Conservation (phyloP, 2,329 filamentous ascomycete species). For the Hyphodiscus sp. region DNA sequence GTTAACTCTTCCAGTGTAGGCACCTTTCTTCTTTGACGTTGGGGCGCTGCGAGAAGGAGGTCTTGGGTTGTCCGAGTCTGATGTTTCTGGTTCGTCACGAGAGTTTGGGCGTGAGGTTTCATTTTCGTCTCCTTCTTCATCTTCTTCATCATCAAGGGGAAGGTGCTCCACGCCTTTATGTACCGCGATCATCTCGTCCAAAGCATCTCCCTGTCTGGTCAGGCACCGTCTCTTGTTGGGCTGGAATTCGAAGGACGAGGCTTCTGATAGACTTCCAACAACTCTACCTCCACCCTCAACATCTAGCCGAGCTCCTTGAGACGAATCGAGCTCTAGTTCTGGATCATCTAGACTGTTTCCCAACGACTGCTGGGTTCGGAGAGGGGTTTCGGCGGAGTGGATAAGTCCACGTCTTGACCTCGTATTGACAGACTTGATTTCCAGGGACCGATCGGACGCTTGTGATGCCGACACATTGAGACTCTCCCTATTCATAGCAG, state of each 20-base stretch:
- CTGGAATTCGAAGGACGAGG: neutral
- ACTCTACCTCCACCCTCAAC: neutral
- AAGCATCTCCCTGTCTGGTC: conserved; percentile 40
- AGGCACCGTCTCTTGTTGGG: neutral
- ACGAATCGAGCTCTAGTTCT: neutral
- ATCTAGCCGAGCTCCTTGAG: conserved; percentile 2
- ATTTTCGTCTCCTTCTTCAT: conserved; percentile 37
- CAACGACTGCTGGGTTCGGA: conserved; percentile 26
- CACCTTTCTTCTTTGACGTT: conserved; percentile 10
- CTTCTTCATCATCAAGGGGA: conserved; percentile 46
- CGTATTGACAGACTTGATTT: conserved; percentile 42
- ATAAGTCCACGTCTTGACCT: conserved; percentile 34
- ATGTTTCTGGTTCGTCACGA: conserved; percentile 11
- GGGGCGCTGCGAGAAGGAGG: conserved; percentile 1
- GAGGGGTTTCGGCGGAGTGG: conserved; percentile 34
- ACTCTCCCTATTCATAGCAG: neutral
- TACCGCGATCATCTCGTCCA: conserved; percentile 59
- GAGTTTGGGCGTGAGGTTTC: conserved; percentile 10
- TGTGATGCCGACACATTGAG: neutral
- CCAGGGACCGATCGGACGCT: conserved; percentile 30
- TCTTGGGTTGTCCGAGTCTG: conserved; percentile 29
- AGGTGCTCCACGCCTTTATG: conserved; percentile 54
- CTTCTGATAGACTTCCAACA: conserved; percentile 5
- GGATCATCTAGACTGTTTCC: neutral
- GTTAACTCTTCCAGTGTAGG: conserved; percentile 11